phyloP scores from a whole-genome alignment of 805 yeast genomes.

The Suhomyces emberorum region DNA sequence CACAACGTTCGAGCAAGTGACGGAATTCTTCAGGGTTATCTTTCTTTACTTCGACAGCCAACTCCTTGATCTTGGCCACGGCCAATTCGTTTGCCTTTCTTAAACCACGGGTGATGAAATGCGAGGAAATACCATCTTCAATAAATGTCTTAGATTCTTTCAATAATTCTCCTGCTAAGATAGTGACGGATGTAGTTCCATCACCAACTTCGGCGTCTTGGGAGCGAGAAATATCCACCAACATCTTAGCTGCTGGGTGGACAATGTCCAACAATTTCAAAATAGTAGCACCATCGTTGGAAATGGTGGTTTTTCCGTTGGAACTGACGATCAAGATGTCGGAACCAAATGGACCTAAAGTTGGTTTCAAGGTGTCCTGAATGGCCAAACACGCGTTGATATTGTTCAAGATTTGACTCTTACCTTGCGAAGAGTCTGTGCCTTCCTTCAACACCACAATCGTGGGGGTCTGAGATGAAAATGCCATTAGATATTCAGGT shows the following conservation, averaged over 20 bases:
- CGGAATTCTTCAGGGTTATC: constrained; percentile 53
- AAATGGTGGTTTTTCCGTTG: constrained; percentile 85
- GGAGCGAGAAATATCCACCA: constrained; percentile 91
- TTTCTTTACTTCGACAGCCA: constrained; percentile 66
- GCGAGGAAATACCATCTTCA: constrained; percentile 95
- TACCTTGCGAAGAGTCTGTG: constrained; percentile 94
- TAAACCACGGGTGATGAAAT: constrained; percentile 82
- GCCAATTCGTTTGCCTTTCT: constrained; percentile 80
- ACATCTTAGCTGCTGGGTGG: constrained; percentile 96
- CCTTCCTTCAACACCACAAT: constrained; percentile 97
- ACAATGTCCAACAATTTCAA: constrained; percentile 88
- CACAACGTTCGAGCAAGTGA: constrained; percentile 82
- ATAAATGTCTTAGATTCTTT: constrained; percentile 87
- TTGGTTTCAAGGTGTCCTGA: constrained; percentile 91
- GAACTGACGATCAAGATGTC: constrained; percentile 86
- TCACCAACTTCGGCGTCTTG: constrained; percentile 99
- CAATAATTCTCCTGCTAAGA: constrained; percentile 89
- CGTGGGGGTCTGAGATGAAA: constrained; percentile 95
- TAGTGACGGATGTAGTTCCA: constrained; percentile 95
- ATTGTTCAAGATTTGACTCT: constrained; percentile 91
- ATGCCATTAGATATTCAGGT: constrained; percentile 53
- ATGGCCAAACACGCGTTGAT: constrained; percentile 97
- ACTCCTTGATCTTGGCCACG: constrained; percentile 64
- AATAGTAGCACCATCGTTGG: constrained; percentile 98
- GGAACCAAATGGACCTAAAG: constrained; percentile 96